Base-by-base conservation (phyloP, 441 rosid genomes). In the Populus hybrid region DNA sequence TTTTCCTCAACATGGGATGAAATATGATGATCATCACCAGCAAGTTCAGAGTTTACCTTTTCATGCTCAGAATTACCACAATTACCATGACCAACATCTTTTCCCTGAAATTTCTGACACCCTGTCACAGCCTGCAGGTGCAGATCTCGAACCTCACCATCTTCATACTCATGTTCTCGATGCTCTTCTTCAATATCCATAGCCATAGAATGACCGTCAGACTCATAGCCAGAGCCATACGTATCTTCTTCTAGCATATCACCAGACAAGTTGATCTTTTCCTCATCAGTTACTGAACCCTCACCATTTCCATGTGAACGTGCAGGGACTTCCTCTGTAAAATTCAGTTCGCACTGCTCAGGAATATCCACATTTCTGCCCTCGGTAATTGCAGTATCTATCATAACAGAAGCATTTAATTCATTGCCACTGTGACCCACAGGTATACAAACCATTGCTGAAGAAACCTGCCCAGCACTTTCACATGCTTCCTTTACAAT, bases 141-240 rank as follows among this genome's bases (percentile, higher is more conserved):
- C 71, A 82, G 81, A 79, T 88, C 93, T 75, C 85, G 85, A 76
- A 92, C 88, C 83, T 90, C 93, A 64, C 88, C 91, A 77, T 93
- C 93, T 76, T 90, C 95, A 71, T 82, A 82, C 31, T 81, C 89
- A 78, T 86, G 89, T 74, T 74, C 84, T 42, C 76, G 82, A 68
- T 74, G 73, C 76, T 82, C 81, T 78, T 82, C 87, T 31, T 87
- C 88, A 36, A 80, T 82, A 81, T 85, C 84, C 83, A 80, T 83
- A 35, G 77, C 78, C 74, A 79, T 79, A 74, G 86, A 76, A 72
- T 84, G 85, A 31, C 81, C 88, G 78, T 85, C 90, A 50, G 95
- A 88, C 80, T 89, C 91, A 12, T 74, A 84, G 31, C 87, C 90
- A 69, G 83, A 81, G 67, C 82, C 85, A 83, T 77, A 83, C 29